Base-by-base conservation (phyloP, 345 rosid species). In the Clausena lansium region DNA sequence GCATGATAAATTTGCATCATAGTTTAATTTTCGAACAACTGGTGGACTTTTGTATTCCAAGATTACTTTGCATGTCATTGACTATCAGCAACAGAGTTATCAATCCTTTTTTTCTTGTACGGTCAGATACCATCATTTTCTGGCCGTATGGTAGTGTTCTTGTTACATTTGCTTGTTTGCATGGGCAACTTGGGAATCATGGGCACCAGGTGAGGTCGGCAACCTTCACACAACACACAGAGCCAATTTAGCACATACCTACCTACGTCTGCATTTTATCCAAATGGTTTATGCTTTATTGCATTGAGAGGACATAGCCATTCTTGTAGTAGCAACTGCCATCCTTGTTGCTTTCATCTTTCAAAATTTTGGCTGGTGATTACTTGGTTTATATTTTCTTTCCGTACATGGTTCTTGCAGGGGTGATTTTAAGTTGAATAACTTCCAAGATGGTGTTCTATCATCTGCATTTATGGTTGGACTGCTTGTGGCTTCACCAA, bases 401-500 rank as follows among this genome's bases (percentile, higher is more conserved):
- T 62, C 70, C 14, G 2, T 47, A 54, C 24, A 55, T 76, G 70
- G 77, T 83, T 63, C 75, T 75, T 80, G 54, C 85, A 94, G 98
- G 85, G 99, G 99, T 76, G 93, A 88, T 55, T 96, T 96, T 82
- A 69, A 80, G 70, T 85, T 96, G 84, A 85, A 71, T 75, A 91
- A 96, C 85, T 94, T 96, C 76, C 79, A 96, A 79, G 99, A 96
- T 90, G 99, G 99, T 79, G 90, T 91, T 61, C 82, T 96, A 41
- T 96, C 99, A 47, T 96, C 97, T 74, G 98, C 98, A n/a, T 96
- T 91, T 78, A 92, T 96, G 98, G 99, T 92, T 86, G 99, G 98
- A 47, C 95, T 96, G 83, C 97, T 96, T 25, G 69, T 96, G 54
- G 91, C 97, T 73, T 96, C 97, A 82, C 98, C 97, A 10, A 87